Base-by-base conservation (phyloP, 371 early-diverging fungal genomes). In the Nematocida homosporus region DNA sequence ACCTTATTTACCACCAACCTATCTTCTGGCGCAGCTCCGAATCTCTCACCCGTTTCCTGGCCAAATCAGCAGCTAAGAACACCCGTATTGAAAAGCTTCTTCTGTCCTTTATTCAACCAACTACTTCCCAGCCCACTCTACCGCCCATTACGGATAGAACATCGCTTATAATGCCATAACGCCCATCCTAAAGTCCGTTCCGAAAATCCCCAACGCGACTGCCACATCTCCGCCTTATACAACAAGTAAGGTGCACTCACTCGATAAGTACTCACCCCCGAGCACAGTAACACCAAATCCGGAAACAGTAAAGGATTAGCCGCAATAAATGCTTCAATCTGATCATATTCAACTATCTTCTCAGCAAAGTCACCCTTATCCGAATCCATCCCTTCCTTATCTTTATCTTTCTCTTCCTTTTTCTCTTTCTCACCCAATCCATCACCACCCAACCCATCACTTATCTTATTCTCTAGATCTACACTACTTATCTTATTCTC, bases 81-180 rank as follows among this genome's bases (percentile, higher is more conserved):
- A 25, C 34, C 1, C 48, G 27, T n/a, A 52, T 72, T 20, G 60
- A 72, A 29, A 8, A 57, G 34, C 25, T 30, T 30, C 3, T 18
- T 63, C 16, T 37, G 10, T 40, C 40, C n/a, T 40, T 6, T 63
- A 35, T 6, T 47, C 5, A 35, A 6, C 63, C 6, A 16, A 6
- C 4, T 38, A 57, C 5, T 5, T 10, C 50, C 6, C 13, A n/a
- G 59, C 20, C 5, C 6, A 20, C 10, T 48, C 40, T 59, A 72
- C 50, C 63, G 60, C 25, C 78, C 78, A 50, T 78, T 56, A 56
- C 78, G 34, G 16, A 66, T 56, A 8, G 65, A 65, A 42, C 78
- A 78, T 2, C 23, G n/a, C 27, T 3, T 6, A 60, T 78, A 78
- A 61, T 78, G 68, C 1, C 25, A 16, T 32, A 65, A 29, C n/a